phyloP scores from a whole-genome alignment of 805 yeast species.

The Candida maltosa region DNA sequence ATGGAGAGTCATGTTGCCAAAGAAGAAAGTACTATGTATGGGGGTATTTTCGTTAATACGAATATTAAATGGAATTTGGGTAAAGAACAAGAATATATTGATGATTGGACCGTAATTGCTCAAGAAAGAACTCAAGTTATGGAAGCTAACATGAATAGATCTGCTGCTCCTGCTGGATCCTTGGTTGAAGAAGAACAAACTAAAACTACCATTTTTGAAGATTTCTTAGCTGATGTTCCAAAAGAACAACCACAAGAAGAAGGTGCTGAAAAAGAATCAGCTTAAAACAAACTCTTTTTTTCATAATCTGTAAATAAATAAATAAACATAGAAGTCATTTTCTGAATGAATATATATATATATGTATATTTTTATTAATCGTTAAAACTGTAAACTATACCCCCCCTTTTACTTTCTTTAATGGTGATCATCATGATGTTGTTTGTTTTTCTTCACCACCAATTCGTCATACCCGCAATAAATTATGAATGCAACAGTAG shows the following conservation, averaged over 20 bases:
- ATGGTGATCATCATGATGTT: slow-evolving; percentile 26
- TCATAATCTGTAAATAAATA: too few relatives aligned
- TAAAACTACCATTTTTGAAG: slow-evolving; percentile 15
- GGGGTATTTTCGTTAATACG: slow-evolving; percentile 66
- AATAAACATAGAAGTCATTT: too few relatives aligned
- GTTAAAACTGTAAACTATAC: too few relatives aligned
- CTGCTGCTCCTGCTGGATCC: slow-evolving; percentile 18
- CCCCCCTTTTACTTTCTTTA: too few relatives aligned
- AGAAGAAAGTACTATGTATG: slow-evolving; percentile 86
- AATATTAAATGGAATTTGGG: slow-evolving; percentile 65
- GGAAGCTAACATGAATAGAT: slow-evolving; percentile 40
- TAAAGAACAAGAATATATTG: slow-evolving; percentile 68
- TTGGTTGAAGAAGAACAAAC: slow-evolving; percentile 13
- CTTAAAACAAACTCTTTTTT: too few relatives aligned
- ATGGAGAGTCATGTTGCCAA: slow-evolving; percentile 65
- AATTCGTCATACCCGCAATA: slow-evolving; percentile 63
- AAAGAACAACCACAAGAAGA: slow-evolving; percentile 1
- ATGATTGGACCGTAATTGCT: slow-evolving; percentile 49
- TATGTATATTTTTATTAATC: not conserved
- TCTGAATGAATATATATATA: slow-evolving; percentile 2
- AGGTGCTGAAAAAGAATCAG: slow-evolving; percentile 2
- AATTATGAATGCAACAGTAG: slow-evolving; percentile 68
- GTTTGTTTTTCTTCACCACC: slow-evolving; percentile 33
- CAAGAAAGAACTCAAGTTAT: slow-evolving; percentile 52
- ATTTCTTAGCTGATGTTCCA: slow-evolving; percentile 6